phyloP scores from a whole-genome alignment of 129 eudicot species.

The Pittosporum tobira region DNA sequence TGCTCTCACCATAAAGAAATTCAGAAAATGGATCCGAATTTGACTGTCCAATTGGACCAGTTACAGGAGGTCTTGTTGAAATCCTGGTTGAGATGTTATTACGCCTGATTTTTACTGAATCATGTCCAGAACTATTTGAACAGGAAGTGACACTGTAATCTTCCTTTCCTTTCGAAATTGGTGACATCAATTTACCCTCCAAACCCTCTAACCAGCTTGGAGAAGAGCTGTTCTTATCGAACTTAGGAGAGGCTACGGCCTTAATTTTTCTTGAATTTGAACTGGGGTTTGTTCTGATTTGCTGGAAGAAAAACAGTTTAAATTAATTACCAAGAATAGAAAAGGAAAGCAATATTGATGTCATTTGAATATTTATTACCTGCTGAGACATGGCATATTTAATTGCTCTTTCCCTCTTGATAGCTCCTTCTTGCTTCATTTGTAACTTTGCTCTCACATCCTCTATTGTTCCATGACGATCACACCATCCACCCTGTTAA shows the following conservation, averaged over 20 bases:
- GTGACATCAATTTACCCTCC: slow-evolving; percentile 49
- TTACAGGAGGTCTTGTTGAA: slow-evolving; percentile 28
- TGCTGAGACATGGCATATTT: slow-evolving; percentile 63
- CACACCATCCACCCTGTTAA: slow-evolving; percentile 79
- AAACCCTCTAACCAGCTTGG: slow-evolving; percentile 81
- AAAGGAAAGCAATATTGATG: neutral
- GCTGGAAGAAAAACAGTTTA: slow-evolving; percentile 22
- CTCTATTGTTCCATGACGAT: slow-evolving; percentile 53
- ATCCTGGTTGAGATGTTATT: slow-evolving; percentile 49
- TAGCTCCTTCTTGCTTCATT: slow-evolving; percentile 73
- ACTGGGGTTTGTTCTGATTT: slow-evolving; percentile 32
- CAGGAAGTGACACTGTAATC: slow-evolving; percentile 26
- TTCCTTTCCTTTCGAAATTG: slow-evolving; percentile 22
- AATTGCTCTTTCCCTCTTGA: slow-evolving; percentile 70
- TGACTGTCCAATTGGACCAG: slow-evolving; percentile 39
- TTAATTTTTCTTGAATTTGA: slow-evolving; percentile 18
- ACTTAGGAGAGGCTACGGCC: slow-evolving; percentile 18
- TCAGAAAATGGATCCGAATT: slow-evolving; percentile 52
- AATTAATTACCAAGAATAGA: neutral
- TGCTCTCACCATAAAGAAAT: slow-evolving; percentile 45
- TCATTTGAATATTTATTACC: slow-evolving; percentile 18
- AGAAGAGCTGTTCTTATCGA: slow-evolving; percentile 29
- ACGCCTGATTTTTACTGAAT: slow-evolving; percentile 30
- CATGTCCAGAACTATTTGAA: slow-evolving; percentile 35
- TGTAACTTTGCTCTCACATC: slow-evolving; percentile 59